Evolutionary conservation across 345 rosid genomes (phyloP), one percentile per base, ranked within the genome.

Genomic region (Populus simonii): DNA sequence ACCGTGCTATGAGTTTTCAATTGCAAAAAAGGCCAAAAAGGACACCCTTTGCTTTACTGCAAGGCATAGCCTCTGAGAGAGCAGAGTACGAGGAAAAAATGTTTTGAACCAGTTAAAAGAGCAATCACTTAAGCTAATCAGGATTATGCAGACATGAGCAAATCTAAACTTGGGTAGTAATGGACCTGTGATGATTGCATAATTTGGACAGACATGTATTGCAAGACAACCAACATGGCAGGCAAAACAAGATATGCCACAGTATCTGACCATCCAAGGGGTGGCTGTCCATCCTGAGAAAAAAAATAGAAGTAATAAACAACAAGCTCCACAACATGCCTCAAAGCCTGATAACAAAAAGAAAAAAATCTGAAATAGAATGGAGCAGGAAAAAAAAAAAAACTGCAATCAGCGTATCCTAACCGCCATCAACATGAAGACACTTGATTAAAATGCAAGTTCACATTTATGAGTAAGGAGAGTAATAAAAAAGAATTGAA

Each of bases 201-300:
- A 76, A 95, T 92, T 84, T 92, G 92, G 66, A 95, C 84, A 72
- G 99, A 95, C 8, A 95, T 67, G 53, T 88, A 95, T 81, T 95
- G 99, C n/a, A 90, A 85, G 77, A 88, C 62, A 75, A 95, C 86
- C 73, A 95, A 85, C 75, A 92, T 76, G 7, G 90, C 76, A 35
- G 99, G 99, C 84, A 95, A 85, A 82, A 91, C 96, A 68, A 95
- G 98, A 83, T 95, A 95, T n/a, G 97, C 93, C 68, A 92, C 83
- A 20, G 98, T 93, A 80, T 89, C 97, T 3, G 92, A 70, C 99
- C 97, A 95, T 75, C 99, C 99, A 45, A 95, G 97, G 31, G 99
- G 99, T 78, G 99, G 99, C 59, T 91, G 96, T 70, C 99, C 98
- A 76, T 95, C 98, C 99, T 95, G 88, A 70, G 51, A 79, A 69